Percentiles rank a stretch among this genome's conserved stretches.
phyloP scores from a whole-genome alignment of 129 eudicot genomes.

The Oenanthe sinensis region DNA sequence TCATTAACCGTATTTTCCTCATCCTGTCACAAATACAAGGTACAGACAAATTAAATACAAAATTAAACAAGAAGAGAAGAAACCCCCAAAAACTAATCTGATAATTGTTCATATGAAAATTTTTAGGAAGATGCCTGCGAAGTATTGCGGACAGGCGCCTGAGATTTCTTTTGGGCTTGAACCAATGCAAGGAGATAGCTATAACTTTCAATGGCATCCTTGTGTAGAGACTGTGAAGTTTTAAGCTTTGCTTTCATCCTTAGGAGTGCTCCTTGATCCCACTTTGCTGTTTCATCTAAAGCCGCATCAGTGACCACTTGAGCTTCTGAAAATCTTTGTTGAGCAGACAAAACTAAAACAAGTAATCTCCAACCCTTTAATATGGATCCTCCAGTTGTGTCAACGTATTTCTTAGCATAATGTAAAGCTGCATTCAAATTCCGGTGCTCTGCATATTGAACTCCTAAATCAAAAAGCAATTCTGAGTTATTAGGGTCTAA shows the following conservation, averaged over 20 bases:
- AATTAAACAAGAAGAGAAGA: not conserved
- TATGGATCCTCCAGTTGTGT: slow-evolving; percentile 81
- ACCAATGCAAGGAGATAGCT: slow-evolving; percentile 79
- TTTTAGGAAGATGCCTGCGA: slow-evolving; percentile 33
- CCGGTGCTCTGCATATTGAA: slow-evolving; percentile 82
- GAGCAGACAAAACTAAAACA: slow-evolving; percentile 74
- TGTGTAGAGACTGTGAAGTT: slow-evolving; percentile 62
- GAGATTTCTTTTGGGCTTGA: slow-evolving; percentile 81
- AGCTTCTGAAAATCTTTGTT: slow-evolving; percentile 72
- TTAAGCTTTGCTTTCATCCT: slow-evolving; percentile 87
- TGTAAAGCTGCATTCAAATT: slow-evolving; percentile 68
- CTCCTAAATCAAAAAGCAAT: slow-evolving; percentile 57
- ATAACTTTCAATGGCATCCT: slow-evolving; percentile 83
- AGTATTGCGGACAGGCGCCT: slow-evolving; percentile 41
- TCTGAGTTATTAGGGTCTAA: slow-evolving; percentile 63
- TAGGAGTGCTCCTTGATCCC: slow-evolving; percentile 96
- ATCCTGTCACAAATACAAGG: slow-evolving; percentile 26
- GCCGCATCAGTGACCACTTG: slow-evolving; percentile 91
- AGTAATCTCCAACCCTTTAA: slow-evolving; percentile 84
- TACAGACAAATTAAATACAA: not conserved
- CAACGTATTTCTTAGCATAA: slow-evolving; percentile 68
- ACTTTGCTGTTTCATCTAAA: slow-evolving; percentile 85
- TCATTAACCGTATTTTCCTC: slow-evolving; percentile 66
- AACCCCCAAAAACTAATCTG: not conserved
- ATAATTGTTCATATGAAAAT: not conserved